phyloP scores from a whole-genome alignment of 345 rosid species.

The Anacardium occidentale region DNA sequence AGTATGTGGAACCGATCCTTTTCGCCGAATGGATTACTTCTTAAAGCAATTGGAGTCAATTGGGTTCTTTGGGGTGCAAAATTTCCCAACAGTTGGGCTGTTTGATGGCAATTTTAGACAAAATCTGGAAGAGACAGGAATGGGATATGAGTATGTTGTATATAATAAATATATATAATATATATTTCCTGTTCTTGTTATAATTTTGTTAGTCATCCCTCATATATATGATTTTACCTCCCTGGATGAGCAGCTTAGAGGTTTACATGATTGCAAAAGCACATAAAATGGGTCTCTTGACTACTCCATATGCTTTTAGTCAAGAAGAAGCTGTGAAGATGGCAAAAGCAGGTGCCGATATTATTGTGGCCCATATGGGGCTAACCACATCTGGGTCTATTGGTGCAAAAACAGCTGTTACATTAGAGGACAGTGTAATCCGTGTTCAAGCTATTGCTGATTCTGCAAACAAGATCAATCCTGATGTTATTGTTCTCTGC shows the following conservation, averaged over 20 bases:
- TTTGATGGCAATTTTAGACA: conserved; percentile 92
- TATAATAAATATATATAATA: not conserved
- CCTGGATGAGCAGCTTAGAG: conserved; percentile 56
- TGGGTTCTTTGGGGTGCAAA: conserved; percentile 90
- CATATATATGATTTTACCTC: conserved; percentile 4
- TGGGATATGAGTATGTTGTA: conserved; percentile 82
- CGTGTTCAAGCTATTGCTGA: conserved; percentile 84
- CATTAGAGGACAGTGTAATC: conserved; percentile 72
- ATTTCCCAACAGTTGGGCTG: conserved; percentile 95
- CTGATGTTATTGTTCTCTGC: conserved; percentile 65
- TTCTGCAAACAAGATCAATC: conserved; percentile 66
- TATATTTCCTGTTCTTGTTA: conserved; percentile 9
- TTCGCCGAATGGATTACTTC: conserved; percentile 82
- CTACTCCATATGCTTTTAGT: conserved; percentile 89
- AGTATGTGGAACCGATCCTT: conserved; percentile 93
- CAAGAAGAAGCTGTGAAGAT: conserved; percentile 69
- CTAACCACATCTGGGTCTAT: conserved; percentile 84
- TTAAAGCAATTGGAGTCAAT: conserved; percentile 82
- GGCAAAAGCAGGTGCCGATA: conserved; percentile 94
- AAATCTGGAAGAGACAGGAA: conserved; percentile 96
- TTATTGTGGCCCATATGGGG: conserved; percentile 97
- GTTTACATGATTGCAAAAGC: conserved; percentile 86
- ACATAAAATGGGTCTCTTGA: conserved; percentile 80
- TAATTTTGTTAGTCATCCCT: conserved; percentile 3
- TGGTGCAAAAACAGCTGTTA: conserved; percentile 83